phyloP scores from a whole-genome alignment of 2,329 filamentous ascomycete genomes.

The Sporothrix luriei region DNA sequence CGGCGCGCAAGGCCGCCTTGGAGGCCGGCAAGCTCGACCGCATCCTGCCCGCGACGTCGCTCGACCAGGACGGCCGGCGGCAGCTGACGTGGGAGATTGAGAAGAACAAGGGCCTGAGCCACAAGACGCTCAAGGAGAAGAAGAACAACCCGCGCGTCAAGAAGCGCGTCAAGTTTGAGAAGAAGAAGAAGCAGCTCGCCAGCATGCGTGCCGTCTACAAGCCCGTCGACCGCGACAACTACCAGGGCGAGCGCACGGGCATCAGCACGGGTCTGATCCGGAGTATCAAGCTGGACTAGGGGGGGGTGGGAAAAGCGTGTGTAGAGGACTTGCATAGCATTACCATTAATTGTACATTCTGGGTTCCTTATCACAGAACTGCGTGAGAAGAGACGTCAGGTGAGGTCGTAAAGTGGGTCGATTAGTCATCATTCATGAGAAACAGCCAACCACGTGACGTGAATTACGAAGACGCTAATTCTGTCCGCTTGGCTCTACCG shows the following conservation, averaged over 20 bases:
- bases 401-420: background rate
- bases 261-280: constrained; percentile 93
- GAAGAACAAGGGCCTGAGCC: constrained; percentile 95
- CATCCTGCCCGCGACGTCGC: constrained; percentile 65
- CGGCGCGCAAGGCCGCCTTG: constrained; percentile 57
- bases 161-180: constrained; percentile 95
- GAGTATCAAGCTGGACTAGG: constrained; percentile 78
- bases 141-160: constrained; percentile 93
- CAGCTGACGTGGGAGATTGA: constrained; percentile 92
- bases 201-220: constrained; percentile 85
- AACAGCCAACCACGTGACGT: constrained; percentile 37
- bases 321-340: constrained; percentile 18
- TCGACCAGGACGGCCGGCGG: constrained; percentile 84
- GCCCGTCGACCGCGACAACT: constrained; percentile 80
- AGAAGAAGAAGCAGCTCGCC: constrained; percentile 95
- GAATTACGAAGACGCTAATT: constrained; percentile 36
- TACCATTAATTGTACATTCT: constrained; percentile 8
- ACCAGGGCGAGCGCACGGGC: constrained; percentile 89
- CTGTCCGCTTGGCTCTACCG: constrained; percentile 11
- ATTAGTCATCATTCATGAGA: constrained; percentile 30
- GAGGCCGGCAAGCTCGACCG: constrained; percentile 66
- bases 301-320: background rate
- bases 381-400: background rate
- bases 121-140: constrained; percentile 72
- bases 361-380: background rate